A percentile compares a stretch with the other conserved stretches of the same genome.
Conservation (phyloP, 306 rosid genomes). For the Potentilla sterilis region DNA sequence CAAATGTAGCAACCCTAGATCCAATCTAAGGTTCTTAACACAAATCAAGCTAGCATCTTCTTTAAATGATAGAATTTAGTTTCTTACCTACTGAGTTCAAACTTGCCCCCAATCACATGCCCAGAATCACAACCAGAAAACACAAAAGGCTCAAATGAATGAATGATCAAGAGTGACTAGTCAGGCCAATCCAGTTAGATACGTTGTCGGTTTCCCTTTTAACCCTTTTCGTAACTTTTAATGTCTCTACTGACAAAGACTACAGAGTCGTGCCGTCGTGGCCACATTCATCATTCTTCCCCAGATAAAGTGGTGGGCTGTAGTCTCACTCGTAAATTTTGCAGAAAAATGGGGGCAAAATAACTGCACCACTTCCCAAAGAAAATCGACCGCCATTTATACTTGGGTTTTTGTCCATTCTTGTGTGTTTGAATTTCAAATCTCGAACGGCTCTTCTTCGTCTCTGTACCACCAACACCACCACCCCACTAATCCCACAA, state of each 20-base stretch:
- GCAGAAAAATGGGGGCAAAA: background rate
- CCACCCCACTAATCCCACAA: conserved; percentile 23
- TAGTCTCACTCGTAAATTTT: background rate
- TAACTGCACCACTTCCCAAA: background rate
- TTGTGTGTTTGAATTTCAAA: conserved; percentile 44
- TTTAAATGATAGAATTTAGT: background rate
- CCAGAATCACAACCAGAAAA: background rate
- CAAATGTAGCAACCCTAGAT: background rate
- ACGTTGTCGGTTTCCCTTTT: conserved; percentile 38
- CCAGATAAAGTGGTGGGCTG: conserved; percentile 12
- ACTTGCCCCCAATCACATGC: background rate
- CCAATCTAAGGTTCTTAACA: background rate
- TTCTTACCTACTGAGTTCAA: background rate
- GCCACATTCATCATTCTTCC: conserved; percentile 10
- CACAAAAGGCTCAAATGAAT: background rate
- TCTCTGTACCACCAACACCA: conserved; percentile 15
- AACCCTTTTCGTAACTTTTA: conserved; percentile 21
- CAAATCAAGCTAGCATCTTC: background rate
- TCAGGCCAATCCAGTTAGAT: conserved; percentile 22
- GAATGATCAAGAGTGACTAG: conserved; percentile 24
- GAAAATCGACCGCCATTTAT: conserved; percentile 25
- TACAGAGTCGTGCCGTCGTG: conserved; percentile 34
- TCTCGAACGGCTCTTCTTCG: conserved; percentile 21
- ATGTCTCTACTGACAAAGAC: conserved; percentile 12
- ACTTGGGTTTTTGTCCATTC: conserved; percentile 24